Percentiles rank a stretch among this genome's conserved stretches.
Evolutionary conservation across 306 rosid species (phyloP).

Genomic region (Oxytropis ochrocephala): DNA sequence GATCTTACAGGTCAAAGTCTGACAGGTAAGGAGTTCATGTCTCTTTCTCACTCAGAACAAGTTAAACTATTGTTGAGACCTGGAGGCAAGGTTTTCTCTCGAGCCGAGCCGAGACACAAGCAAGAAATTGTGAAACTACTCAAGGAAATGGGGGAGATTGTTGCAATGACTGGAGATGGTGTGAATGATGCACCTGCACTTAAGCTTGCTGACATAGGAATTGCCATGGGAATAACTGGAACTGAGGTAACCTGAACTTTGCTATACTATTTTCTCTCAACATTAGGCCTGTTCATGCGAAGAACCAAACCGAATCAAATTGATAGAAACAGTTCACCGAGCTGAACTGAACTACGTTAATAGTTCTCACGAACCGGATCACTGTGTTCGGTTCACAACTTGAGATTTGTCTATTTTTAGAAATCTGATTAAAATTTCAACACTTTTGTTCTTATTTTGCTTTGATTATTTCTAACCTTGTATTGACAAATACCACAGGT

Average conservation of each 20-base stretch:
- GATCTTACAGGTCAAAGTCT: slow-evolving; percentile 50
- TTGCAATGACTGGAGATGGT: slow-evolving; percentile 94
- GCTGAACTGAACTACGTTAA: too few species aligned
- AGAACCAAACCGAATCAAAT: too few species aligned
- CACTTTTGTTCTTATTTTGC: not conserved
- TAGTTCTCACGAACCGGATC: too few species aligned
- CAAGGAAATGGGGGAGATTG: slow-evolving; percentile 77
- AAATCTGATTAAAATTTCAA: not conserved
- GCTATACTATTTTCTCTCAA: not conserved
- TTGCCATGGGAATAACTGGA: slow-evolving; percentile 90
- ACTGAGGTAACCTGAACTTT: slow-evolving; percentile 53
- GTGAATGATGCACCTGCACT: slow-evolving; percentile 91
- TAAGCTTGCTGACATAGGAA: slow-evolving; percentile 88
- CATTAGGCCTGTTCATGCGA: too few species aligned
- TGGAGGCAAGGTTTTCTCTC: slow-evolving; percentile 83
- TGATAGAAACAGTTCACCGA: too few species aligned
- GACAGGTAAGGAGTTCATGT: slow-evolving; percentile 62
- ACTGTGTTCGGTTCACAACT: not conserved
- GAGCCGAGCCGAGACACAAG: slow-evolving; percentile 85
- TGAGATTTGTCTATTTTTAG: not conserved
- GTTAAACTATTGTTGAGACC: slow-evolving; percentile 38
- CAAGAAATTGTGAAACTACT: slow-evolving; percentile 73
- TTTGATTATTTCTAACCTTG: slow-evolving; percentile 1
- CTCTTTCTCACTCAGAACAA: slow-evolving; percentile 51
- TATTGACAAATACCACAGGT: slow-evolving; percentile 34